Evolutionary conservation across 768 basidiomycete species (phyloP), one percentile per base, ranked within the genome.

Genomic region (Asterophora lycoperdoides): DNA sequence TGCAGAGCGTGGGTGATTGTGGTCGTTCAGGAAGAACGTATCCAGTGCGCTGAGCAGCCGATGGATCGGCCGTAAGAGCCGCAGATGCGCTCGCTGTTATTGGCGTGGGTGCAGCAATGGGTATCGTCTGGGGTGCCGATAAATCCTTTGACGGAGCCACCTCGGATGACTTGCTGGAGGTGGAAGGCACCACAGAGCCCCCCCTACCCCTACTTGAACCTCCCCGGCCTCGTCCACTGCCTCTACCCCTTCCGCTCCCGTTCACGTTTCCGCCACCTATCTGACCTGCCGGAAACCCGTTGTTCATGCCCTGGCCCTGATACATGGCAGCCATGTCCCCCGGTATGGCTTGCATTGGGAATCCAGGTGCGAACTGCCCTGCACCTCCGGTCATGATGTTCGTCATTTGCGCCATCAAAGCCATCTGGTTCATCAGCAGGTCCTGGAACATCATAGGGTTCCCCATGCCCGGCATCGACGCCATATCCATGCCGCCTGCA

Each of bases 351-450:
- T 74, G 83, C 72, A 81, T 77, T 2, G 81, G 81, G 43, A 81
- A 81, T 15, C 76, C 81, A 20, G 75, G 81, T 8, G 62, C 64
- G 68, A 79, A 80, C 59, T 80, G 81, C 8, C 76, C 80, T 8
- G 75, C 71, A 18, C 68, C 61, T 10, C 83, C 79, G 57, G 79
- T 81, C 55, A 89, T 74, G 64, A 91, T 84, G 23, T 84, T 88
- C 79, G 92, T 86, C 83, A 95, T 89, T 68, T 93, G 91, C 47
- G 87, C 83, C 93, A 94, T 93, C 60, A 94, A 75, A 20, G 89
- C 86, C 87, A 91, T 90, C 63, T 93, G 86, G 64, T 79, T 88
- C 79, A 89, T 84, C 81, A 93, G 84, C 78, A 93, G 85, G 63
- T 91, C 91, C 66, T 93, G 92, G 56, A 94, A 66, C 67, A 86